These are phyloP conservation scores for Sporothrix schenckii DNA, from an alignment of 2,329 filamentous ascomycete genomes.

Conservation along the genomic window DNA sequence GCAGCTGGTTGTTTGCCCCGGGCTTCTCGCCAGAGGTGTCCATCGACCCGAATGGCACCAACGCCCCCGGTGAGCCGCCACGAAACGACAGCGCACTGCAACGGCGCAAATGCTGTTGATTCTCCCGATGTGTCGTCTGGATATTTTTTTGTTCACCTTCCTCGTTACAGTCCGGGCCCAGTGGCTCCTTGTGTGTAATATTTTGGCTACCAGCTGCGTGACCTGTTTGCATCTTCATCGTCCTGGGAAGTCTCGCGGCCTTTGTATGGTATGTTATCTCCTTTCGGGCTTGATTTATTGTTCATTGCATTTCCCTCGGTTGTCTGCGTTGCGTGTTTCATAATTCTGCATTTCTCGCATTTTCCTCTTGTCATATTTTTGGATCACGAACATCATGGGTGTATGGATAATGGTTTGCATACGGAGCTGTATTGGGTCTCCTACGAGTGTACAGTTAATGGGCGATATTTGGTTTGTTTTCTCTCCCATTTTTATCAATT, in stretches of 20 bases:
- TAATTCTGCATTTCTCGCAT: neutral
- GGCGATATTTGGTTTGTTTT: conserved; percentile 8
- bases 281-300: neutral
- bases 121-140: neutral
- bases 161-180: neutral
- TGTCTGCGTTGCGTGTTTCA: neutral
- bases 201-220: neutral
- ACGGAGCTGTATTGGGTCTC: conserved; percentile 20
- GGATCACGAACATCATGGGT: conserved; percentile 21
- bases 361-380: conserved; percentile 14
- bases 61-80: conserved; percentile 19
- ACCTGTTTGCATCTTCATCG: neutral
- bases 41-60: conserved; percentile 48
- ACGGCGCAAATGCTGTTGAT: conserved; percentile 35
- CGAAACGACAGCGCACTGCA: conserved; percentile 21
- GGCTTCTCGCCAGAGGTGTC: conserved; percentile 57
- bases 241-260: neutral
- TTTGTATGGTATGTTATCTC: neutral
- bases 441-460: conserved; percentile 24
- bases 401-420: conserved; percentile 21
- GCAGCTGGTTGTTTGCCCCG: conserved; percentile 63
- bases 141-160: neutral
- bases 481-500: neutral
- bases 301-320: neutral
- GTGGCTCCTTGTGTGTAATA: conserved; percentile 22